Evolutionary conservation across 495 filamentous ascomycete genomes (phyloP), one percentile per base, ranked within the genome.

Genomic region (Penicillium coprophilum): DNA sequence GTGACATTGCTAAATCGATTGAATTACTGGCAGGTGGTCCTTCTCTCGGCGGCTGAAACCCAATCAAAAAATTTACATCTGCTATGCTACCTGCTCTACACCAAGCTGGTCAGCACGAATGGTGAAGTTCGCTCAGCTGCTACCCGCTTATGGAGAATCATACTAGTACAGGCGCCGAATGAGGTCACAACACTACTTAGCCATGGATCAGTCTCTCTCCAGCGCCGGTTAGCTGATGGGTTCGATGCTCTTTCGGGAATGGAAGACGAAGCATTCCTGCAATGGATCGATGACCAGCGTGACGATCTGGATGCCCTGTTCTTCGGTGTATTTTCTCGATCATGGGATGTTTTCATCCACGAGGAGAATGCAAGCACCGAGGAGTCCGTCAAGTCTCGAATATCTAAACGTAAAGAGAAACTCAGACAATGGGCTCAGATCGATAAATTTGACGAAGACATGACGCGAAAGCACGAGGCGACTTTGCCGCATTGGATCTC

Each of bases 21-120:
- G 60, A 82, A 87, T 3, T 97, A 97, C 68, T 98, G 94, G 94
- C 94, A 97, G 66, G 89, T 88, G 12, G 88, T 96, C 23, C 80
- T 97, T 32, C 76, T 97, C n/a, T 83, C 84, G 30, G 81, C 87
- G 27, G 81, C 91, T 8, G 86, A 90, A 21, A 75, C 79, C 2
- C 91, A 96, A 49, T 82, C 86, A 20, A 84, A 88, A 12, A 87
- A 89, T 64, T 80, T 96, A 62, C 85, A 87, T 46, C 72, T 97
- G 7, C 80, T 97, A 17, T 96, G 90, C 78, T 97, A 95, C 61
- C 80, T 95, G 41, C 82, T 98, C 7, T 97, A 97, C 70, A 84
- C 83, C 31, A 92, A 89, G 61, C 71, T 97, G 44, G 82, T 93
- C 36, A 86, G 87, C 55, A 62, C 75, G 4, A 72, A 86, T 46